A percentile compares a stretch with the other conserved stretches of the same genome.
Conservation (phyloP, 768 basidiomycete species). For the Russula ochroleuca region DNA sequence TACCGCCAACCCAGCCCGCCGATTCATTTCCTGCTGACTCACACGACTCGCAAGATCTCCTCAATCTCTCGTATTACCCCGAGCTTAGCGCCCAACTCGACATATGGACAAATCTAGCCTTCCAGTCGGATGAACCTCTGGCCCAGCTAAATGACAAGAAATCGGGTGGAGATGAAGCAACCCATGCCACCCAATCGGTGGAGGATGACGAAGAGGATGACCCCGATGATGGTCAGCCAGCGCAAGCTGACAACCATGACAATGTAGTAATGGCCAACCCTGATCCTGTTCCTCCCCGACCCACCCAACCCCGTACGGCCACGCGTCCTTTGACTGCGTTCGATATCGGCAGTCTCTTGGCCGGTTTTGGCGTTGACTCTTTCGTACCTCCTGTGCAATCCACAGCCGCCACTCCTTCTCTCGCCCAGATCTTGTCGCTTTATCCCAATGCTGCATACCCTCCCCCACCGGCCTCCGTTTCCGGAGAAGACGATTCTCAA, state of each 20-base stretch:
- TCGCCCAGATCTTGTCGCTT: constrained; percentile 67
- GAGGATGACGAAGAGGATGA: constrained; percentile 38
- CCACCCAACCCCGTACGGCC: constrained; percentile 27
- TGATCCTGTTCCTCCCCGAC: constrained; percentile 38
- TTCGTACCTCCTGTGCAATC: constrained; percentile 37
- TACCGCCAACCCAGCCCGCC: constrained; percentile 49
- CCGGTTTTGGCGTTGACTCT: constrained; percentile 43
- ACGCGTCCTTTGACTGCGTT: constrained; percentile 37
- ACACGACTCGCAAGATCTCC: constrained; percentile 53
- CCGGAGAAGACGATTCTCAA: constrained; percentile 4
- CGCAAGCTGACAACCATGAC: constrained; percentile 52
- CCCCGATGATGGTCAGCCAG: constrained; percentile 28
- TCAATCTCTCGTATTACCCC: constrained; percentile 59
- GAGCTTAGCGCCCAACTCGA: constrained; percentile 76
- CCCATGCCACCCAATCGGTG: constrained; percentile 26
- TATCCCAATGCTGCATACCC: constrained; percentile 37
- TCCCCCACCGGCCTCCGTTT: constrained; percentile 28
- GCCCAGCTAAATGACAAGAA: constrained; percentile 38
- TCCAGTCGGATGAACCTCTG: constrained; percentile 71
- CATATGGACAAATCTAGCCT: constrained; percentile 79
- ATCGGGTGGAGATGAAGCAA: constrained; percentile 20
- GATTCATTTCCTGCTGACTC: constrained; percentile 37
- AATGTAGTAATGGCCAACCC: constrained; percentile 54
- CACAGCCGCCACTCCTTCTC: constrained; percentile 44
- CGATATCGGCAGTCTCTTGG: constrained; percentile 41